Base-by-base conservation (phyloP, 345 rosid genomes). In the Rhizophora mangle region DNA sequence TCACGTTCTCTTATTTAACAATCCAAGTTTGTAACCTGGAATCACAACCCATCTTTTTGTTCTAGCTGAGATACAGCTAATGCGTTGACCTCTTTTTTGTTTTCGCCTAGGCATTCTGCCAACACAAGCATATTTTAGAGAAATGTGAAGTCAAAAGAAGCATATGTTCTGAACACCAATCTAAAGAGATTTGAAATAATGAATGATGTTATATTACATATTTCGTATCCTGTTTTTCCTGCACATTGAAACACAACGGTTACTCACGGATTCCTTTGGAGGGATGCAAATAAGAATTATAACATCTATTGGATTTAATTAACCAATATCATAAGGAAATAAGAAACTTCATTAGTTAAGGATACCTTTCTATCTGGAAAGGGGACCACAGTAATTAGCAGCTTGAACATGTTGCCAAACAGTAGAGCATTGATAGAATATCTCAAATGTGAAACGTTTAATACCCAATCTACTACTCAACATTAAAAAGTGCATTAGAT, bases 21-120 rank as follows among this genome's bases (percentile, higher is more conserved):
- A 46, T 20, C 20, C 52, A 64, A 55, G 72, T 31, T n/a, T 36
- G 74, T 65, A 60, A 36, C 32, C 43, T 65, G 39, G 66, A 73
- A 69, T 68, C 47, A 68, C 61, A 26, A 72, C 64, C 29, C 67
- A 54, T 69, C n/a, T 65, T 58, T 71, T 18, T 34, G 21, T 2
- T 27, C 32, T 56, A 53, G 63, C 46, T 68, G 72, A 68, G 73
- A 55, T 79, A 72, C 80, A 76, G 79, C 76, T 67, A 73, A 51
- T 52, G 53, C 65, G 10, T 29, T 31, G 52, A 47, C 13, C n/a
- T 69, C 49, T 46, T 76, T 67, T 64, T 64, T 43, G 19, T 43
- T 43, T 43, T 43, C 49, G 18, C 49, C 49, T 3, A 13, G 49
- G 76, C 76, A 74, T 68, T 70, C 55, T 65, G 68, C 29, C 67